Evolutionary conservation across 768 basidiomycete species (phyloP), one percentile per base, ranked within the genome.

Genomic region (Rhodotorula taiwanensis): DNA sequence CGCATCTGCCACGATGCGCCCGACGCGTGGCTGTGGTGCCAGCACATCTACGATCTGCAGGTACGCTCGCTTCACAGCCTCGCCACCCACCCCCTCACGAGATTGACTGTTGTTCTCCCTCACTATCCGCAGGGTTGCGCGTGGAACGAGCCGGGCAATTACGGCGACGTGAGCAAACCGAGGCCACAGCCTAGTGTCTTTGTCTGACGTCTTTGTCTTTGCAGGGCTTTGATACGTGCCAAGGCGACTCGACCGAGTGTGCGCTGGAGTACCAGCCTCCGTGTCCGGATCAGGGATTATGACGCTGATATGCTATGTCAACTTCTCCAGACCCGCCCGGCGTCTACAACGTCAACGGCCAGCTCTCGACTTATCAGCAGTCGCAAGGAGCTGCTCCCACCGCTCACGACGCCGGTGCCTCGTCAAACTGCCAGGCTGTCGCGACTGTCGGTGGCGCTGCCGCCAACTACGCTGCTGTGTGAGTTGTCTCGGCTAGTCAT

Each of bases 371-470:
- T 15, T 80, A 77, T 71, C 74, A 74, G 54, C 79, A 73, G 48
- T 77, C 75, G 44, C 74, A 77, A 48, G 73, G 75, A 5, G 56
- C 73, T 34, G 80, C 80, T 11, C 80, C 80, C 0, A 69, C 74
- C 3, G 70, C 78, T 7, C 79, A 80, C 68, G 76, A 79, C 7
- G 72, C 77, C 23, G 85, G 83, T 1, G 70, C 82, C 8, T 83
- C 84, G 4, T 86, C 83, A 23, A 75, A 79, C 27, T 92, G 90
- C 78, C 78, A 77, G 21, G 65, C 80, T 5, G 62, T 79, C 23
- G 76, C 77, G 50, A 82, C 82, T 10, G 80, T 88, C 59, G 78
- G 79, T 13, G 82, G 85, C 66, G 18, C 39, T 9, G 64, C 53
- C 25, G 64, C 39, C 5, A 58, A 49, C 4, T 42, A 23, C 9